Conservation (phyloP, 116 monocot genomes). For the Papilionanthe hybrid region DNA sequence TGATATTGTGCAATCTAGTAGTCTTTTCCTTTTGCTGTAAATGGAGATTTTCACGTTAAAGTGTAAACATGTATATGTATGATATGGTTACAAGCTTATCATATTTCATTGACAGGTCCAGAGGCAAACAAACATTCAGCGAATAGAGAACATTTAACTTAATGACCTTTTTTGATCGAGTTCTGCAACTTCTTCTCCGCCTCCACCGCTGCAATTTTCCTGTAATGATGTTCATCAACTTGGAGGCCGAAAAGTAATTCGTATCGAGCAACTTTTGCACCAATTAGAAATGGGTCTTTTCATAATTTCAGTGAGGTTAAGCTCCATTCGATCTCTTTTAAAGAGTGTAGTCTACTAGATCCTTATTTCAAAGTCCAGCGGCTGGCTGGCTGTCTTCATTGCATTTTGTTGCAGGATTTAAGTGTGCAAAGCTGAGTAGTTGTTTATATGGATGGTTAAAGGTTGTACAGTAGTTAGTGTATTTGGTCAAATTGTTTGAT, state of each 20-base stretch:
- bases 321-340: background rate
- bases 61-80: background rate
- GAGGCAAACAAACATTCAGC: background rate
- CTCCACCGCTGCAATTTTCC: background rate
- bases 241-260: background rate
- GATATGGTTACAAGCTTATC: background rate
- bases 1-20: no score
- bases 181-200: background rate
- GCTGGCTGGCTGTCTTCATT: background rate
- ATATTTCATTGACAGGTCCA: background rate
- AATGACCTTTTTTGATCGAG: background rate
- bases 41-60: no score
- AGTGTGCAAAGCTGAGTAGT: slow-evolving; percentile 2
- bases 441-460: slow-evolving; percentile 3
- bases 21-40: no score
- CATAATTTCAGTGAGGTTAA: background rate
- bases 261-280: background rate
- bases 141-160: background rate
- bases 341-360: background rate
- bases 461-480: slow-evolving; percentile 2
- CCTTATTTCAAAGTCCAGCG: background rate
- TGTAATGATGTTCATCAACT: background rate
- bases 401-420: slow-evolving; percentile 1
- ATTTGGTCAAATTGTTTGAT: background rate
- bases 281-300: background rate